Conservation (phyloP, 192 early-diverging fungal species). For the Phycomyces blakesleeanus region DNA sequence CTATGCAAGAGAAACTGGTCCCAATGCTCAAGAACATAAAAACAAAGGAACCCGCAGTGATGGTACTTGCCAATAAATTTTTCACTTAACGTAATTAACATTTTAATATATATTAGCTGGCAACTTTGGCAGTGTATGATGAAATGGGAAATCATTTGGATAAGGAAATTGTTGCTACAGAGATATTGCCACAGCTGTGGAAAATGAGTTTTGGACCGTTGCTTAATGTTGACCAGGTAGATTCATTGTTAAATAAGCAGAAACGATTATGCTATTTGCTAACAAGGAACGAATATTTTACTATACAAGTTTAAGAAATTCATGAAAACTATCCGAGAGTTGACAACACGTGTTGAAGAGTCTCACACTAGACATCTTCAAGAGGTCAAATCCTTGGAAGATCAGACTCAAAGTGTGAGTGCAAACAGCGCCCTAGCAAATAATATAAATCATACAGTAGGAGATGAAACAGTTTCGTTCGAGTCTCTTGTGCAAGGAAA, state of each 20-base stretch:
- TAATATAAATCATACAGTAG: not conserved
- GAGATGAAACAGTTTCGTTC: conserved; percentile 7
- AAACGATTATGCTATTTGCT: not conserved
- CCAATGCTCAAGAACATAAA: conserved; percentile 73
- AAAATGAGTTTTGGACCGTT: conserved; percentile 63
- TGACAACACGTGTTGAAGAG: conserved; percentile 54
- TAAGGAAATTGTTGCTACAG: conserved; percentile 67
- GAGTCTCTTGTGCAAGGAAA: conserved; percentile 22
- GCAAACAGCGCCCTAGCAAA: conserved; percentile 22
- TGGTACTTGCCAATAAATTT: conserved; percentile 53
- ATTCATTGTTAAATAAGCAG: no score
- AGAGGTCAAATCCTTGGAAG: conserved; percentile 49
- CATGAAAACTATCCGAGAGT: conserved; percentile 52
- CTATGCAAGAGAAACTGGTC: conserved; percentile 71
- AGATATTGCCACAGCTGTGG: conserved; percentile 80
- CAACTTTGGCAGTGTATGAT: conserved; percentile 75
- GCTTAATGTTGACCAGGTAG: conserved; percentile 70
- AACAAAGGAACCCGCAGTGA: conserved; percentile 71
- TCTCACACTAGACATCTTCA: conserved; percentile 60
- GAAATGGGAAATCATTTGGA: conserved; percentile 72
- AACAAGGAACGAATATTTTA: not conserved
- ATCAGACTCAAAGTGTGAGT: conserved; percentile 40
- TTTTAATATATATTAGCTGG: conserved; percentile 43
- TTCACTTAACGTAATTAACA: not conserved
- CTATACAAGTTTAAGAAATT: conserved; percentile 56